phyloP scores from a whole-genome alignment of 768 basidiomycete genomes.

The Pleurotus sapidus region DNA sequence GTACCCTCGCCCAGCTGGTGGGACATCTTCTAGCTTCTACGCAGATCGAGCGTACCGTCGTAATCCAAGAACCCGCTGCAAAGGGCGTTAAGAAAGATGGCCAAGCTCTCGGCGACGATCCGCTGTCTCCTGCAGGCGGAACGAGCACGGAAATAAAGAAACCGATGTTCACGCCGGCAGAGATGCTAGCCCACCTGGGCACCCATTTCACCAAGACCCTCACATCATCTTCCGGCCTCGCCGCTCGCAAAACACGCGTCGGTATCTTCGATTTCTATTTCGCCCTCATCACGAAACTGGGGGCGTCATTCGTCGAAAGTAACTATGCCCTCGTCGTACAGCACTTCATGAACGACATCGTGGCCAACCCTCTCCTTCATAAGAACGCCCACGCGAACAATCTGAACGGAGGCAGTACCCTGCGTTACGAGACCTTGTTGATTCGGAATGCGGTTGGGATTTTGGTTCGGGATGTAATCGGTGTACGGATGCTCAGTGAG shows the following conservation, averaged over 20 bases:
- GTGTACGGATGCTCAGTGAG: conserved; percentile 86
- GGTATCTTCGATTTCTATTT: conserved; percentile 90
- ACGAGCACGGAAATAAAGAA: conserved; percentile 56
- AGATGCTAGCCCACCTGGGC: conserved; percentile 85
- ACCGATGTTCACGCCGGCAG: conserved; percentile 65
- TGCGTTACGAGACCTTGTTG: conserved; percentile 73
- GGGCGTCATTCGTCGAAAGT: conserved; percentile 71
- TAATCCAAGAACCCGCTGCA: conserved; percentile 44
- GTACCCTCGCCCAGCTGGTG: conserved; percentile 72
- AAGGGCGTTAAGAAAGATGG: conserved; percentile 60
- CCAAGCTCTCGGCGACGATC: conserved; percentile 54
- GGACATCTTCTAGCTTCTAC: conserved; percentile 84
- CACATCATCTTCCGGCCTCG: conserved; percentile 26
- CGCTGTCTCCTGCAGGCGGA: conserved; percentile 36
- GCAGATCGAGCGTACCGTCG: conserved; percentile 60
- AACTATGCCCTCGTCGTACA: conserved; percentile 78
- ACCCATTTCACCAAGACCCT: conserved; percentile 75
- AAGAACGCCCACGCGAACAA: background rate
- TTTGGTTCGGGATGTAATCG: conserved; percentile 82
- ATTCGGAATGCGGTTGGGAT: conserved; percentile 73
- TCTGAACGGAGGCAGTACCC: conserved; percentile 37
- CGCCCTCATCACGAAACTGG: conserved; percentile 72
- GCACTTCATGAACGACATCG: conserved; percentile 79
- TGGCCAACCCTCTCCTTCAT: conserved; percentile 39
- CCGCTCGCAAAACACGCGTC: conserved; percentile 62